Conservation (phyloP, 306 rosid species). For the Prunus kanzakura region DNA sequence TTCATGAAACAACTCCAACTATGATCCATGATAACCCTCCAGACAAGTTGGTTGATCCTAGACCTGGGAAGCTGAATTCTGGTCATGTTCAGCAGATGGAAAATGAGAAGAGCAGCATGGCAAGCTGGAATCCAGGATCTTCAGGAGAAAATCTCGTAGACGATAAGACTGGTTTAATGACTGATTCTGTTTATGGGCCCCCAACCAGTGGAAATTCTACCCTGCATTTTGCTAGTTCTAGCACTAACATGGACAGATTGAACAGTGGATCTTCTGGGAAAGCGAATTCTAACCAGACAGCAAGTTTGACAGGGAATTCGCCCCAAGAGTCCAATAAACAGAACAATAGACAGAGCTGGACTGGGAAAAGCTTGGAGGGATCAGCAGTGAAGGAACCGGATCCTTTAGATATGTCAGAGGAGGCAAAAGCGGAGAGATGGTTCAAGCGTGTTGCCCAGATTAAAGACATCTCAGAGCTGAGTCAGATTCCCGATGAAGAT, state of each 20-base stretch:
- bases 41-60: conserved; percentile 27
- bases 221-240: conserved; percentile 19
- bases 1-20: conserved; percentile 32
- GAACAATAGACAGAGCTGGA: conserved; percentile 50
- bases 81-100: conserved; percentile 14
- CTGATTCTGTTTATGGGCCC: conserved; percentile 15
- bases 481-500: conserved; percentile 98
- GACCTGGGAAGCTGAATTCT: conserved; percentile 15
- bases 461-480: conserved; percentile 91
- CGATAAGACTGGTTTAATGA: conserved; percentile 13
- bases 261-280: conserved; percentile 12
- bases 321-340: conserved; percentile 34
- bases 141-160: conserved; percentile 27
- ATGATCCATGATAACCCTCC: conserved; percentile 26
- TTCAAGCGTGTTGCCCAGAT: conserved; percentile 93
- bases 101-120: conserved; percentile 19
- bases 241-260: conserved; percentile 3
- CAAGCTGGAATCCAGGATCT: conserved; percentile 26
- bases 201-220: conserved; percentile 31
- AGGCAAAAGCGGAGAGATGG: conserved; percentile 98
- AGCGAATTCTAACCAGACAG: conserved; percentile 14
- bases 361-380: conserved; percentile 89
- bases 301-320: conserved; percentile 32
- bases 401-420: conserved; percentile 98
- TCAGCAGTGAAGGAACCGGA: conserved; percentile 92